Evolutionary conservation across 2,329 filamentous ascomycete genomes (phyloP), one percentile per base, ranked within the genome.

Genomic region (Coniochaeta pulveracea): DNA sequence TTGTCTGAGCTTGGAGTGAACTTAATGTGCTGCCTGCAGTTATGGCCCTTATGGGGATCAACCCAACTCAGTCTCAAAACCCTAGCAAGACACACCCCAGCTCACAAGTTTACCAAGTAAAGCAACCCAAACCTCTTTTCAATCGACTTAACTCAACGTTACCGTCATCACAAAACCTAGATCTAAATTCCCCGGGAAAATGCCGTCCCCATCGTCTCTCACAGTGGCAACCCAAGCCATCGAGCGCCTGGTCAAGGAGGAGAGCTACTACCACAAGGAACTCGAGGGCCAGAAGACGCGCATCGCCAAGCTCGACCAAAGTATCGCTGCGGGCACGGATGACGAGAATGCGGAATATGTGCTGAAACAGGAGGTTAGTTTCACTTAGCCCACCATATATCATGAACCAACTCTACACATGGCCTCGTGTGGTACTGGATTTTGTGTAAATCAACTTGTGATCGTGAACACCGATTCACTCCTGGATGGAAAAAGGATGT

Each of bases 261-360:
- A 95, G 57, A 66, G 72, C 24, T 89, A 80, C 47, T 96, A 98
- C 62, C 81, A 88, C 65, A 81, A 81, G 52, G 91, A 98, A 57
- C 70, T 88, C 14, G 64, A 71, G 42, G 66, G 79, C 43, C 88
- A 96, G 54, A 69, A 83, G 46, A 69, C 71, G 40, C 74, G 81
- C 36, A 71, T 93, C 42, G 61, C 71, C 54, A 74, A 76, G 52
- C 67, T 93, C 12, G 68, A 78, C 53, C 63, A 66, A 27, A 75
- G 81, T 45, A 54, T 73, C 19, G 54, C 64, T 26, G 55, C 50
- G n/a, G 60, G 57, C 17, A 55, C 58, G 4, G 69, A 72, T 7
- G 81, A 82, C 40, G 75, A 77, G 45, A 94, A 95, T 57, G 75
- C 72, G 32, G 76, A 82, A 44, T 95, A 73, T 50, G 69, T 77